Percentiles rank a stretch among this genome's conserved stretches.
Evolutionary conservation across 192 early-diverging fungal species (phyloP).

Genomic region (Coemansia sp.): DNA sequence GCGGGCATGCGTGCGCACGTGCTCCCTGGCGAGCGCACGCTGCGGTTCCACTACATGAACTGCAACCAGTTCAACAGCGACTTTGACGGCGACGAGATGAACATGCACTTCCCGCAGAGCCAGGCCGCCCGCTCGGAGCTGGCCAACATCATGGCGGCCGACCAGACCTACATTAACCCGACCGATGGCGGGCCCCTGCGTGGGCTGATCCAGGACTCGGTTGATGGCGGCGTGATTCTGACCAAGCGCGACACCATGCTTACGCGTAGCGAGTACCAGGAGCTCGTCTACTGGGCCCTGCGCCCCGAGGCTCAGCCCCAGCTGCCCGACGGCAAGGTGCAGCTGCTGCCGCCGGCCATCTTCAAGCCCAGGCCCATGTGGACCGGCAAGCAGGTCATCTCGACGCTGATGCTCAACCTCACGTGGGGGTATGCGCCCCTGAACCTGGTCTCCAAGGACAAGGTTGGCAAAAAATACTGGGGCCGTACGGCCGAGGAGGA

Average conservation of each 20-base stretch:
- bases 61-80: slow-evolving; percentile 93
- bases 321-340: slow-evolving; percentile 67
- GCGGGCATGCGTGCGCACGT: slow-evolving; percentile 96
- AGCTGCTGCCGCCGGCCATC: slow-evolving; percentile 85
- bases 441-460: slow-evolving; percentile 86
- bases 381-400: slow-evolving; percentile 98
- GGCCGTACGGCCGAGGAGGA: slow-evolving; percentile 78
- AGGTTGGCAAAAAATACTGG: slow-evolving; percentile 85
- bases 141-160: slow-evolving; percentile 90
- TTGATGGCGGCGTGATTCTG: slow-evolving; percentile 95
- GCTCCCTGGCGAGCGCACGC: slow-evolving; percentile 94
- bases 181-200: slow-evolving; percentile 95
- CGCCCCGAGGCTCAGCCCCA: slow-evolving; percentile 62
- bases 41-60: slow-evolving; percentile 99
- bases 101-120: slow-evolving; percentile 99
- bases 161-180: slow-evolving; percentile 95
- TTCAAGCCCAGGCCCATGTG: slow-evolving; percentile 83
- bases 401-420: slow-evolving; percentile 91
- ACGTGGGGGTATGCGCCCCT: slow-evolving; percentile 71
- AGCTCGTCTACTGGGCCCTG: slow-evolving; percentile 86
- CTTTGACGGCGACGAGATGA: slow-evolving; percentile 99
- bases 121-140: slow-evolving; percentile 96
- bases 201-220: slow-evolving; percentile 98
- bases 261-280: slow-evolving; percentile 84
- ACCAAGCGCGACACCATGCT: slow-evolving; percentile 85